Base-by-base conservation (phyloP, 2,329 filamentous ascomycete genomes). In the Xylariaceae sp. region DNA sequence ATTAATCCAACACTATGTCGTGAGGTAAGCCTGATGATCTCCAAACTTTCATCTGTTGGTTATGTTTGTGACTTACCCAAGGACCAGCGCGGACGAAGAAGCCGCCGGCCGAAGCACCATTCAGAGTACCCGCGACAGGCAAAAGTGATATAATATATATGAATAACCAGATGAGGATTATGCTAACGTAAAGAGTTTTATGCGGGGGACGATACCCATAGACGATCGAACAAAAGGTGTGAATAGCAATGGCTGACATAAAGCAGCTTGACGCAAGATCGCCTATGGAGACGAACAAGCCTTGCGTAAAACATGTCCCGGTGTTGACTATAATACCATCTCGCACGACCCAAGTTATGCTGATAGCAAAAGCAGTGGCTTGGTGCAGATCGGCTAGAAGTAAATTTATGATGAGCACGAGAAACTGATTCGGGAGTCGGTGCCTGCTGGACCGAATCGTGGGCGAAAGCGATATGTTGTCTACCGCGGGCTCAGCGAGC, bases 341-440 rank as follows among this genome's bases (percentile, higher is more conserved):
- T 11, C 73, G 67, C 1, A 70, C 67, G 4, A 88, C 72, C 80
- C 86, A 87, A 29, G 79, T 73, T 3, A 79, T 77, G 56, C 85
- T 88, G 42, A 89, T 73, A 36, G 86, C 63, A 64, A 89, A 90
- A 3, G 84, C 82, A 0, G 82, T 67, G 6, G 83, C 78, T 63
- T 89, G 87, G 63, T 86, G 82, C 50, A 88, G 78, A 61, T 90
- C 87, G 53, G 87, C 86, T 18, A 87, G 71, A 4, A 90, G 73
- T 0, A 90, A 78, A 66, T 89, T 89, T 67, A 87, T 82, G 53
- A 89, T 86, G 4, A 90, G 75, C 0, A 89, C 74, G 23, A 89
- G 77, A 63, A 89, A 87, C 68, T 89, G 87, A 59, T 88, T 89
- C 0, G 78, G 78, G 5, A 44, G 42, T 8, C 48, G 35, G 11